These are phyloP conservation scores for Mentha longifolia DNA, from an alignment of 257 asterid species.

Conservation along the genomic window DNA sequence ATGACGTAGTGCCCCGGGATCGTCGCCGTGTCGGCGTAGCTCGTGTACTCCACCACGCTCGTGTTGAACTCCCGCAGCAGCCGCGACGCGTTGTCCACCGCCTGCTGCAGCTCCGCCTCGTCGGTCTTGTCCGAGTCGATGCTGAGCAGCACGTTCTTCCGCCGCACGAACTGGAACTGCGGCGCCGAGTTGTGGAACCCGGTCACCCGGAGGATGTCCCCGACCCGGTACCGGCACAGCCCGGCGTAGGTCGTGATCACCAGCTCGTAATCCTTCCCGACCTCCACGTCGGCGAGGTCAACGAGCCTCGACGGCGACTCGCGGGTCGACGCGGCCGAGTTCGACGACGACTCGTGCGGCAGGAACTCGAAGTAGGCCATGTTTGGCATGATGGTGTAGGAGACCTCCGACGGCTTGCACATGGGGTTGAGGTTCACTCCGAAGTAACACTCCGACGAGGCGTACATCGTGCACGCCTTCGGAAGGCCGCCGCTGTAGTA, in stretches of 20 bases:
- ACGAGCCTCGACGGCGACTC: slow-evolving; percentile 59
- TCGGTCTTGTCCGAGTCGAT: slow-evolving; percentile 95
- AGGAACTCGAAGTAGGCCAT: slow-evolving; percentile 97
- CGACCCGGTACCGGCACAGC: slow-evolving; percentile 80
- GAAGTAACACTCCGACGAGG: slow-evolving; percentile 93
- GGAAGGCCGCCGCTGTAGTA: slow-evolving; percentile 87
- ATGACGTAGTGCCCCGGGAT: slow-evolving; percentile 97
- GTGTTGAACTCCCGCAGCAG: slow-evolving; percentile 51
- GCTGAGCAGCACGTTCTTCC: slow-evolving; percentile 84
- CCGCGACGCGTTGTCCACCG: slow-evolving; percentile 74
- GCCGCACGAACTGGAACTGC: slow-evolving; percentile 83
- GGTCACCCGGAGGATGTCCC: slow-evolving; percentile 92
- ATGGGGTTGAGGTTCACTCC: slow-evolving; percentile 92
- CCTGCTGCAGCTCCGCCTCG: slow-evolving; percentile 86
- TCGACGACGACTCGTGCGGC: slow-evolving; percentile 53
- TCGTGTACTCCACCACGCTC: slow-evolving; percentile 93
- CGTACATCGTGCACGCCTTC: slow-evolving; percentile 93
- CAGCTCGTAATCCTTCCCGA: slow-evolving; percentile 91
- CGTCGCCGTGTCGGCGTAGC: slow-evolving; percentile 80
- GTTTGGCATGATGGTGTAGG: slow-evolving; percentile 96
- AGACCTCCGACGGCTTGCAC: slow-evolving; percentile 83
- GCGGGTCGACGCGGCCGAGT: slow-evolving; percentile 38
- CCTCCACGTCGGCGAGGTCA: slow-evolving; percentile 76
- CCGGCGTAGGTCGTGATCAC: slow-evolving; percentile 91
- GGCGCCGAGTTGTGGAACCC: slow-evolving; percentile 93